Conservation (phyloP, 345 rosid genomes). For the Acer yangbiense region DNA sequence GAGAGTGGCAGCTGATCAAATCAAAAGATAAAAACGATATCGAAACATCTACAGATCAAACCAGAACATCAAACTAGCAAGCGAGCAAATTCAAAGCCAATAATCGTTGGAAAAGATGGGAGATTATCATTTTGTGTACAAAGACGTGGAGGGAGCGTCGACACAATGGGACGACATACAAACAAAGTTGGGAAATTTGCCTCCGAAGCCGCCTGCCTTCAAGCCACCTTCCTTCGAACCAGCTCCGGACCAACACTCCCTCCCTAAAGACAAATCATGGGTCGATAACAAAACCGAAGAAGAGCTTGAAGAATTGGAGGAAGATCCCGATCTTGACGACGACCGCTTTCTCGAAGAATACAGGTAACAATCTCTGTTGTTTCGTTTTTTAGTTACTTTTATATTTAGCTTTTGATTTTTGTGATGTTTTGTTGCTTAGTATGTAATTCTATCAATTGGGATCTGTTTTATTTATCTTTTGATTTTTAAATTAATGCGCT, state of each 20-base stretch:
- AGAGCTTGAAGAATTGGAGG: constrained; percentile 85
- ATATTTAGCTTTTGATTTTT: background rate
- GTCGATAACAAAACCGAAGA: constrained; percentile 71
- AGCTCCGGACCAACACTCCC: constrained; percentile 57
- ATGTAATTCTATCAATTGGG: background rate
- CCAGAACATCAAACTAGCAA: background rate
- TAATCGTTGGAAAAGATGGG: constrained; percentile 46
- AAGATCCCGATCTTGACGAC: constrained; percentile 72
- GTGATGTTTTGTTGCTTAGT: background rate
- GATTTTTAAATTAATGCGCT: background rate
- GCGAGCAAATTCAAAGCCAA: background rate
- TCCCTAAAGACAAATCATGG: constrained; percentile 83
- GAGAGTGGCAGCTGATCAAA: too few species aligned
- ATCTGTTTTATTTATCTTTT: background rate
- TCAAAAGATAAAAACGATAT: background rate
- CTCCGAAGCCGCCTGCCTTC: constrained; percentile 77
- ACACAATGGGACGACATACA: constrained; percentile 99
- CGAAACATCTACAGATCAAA: background rate
- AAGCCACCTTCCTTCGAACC: constrained; percentile 88
- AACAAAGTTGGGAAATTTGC: constrained; percentile 90
- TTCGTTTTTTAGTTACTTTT: constrained; percentile 6
- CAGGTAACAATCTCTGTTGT: constrained; percentile 42
- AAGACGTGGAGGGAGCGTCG: constrained; percentile 93
- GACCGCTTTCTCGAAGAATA: constrained; percentile 90
- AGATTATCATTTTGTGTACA: constrained; percentile 93